These are phyloP conservation scores for Hura crepitans DNA, from an alignment of 441 rosid genomes.

Conservation along the genomic window DNA sequence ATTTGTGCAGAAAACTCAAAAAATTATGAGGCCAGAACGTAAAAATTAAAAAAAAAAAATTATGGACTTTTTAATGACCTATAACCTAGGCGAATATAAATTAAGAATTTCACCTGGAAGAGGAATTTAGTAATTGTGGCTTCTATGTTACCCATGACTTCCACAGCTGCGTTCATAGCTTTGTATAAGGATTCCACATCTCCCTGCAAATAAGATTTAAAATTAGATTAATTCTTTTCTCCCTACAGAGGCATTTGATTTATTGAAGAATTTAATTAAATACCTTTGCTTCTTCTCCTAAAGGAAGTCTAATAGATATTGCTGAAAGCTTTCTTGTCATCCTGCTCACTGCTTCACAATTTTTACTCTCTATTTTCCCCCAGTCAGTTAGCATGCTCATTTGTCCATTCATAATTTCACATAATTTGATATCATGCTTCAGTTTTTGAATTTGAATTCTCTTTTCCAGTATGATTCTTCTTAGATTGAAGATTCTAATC, in stretches of 20 bases:
- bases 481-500: constrained; percentile 41
- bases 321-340: constrained; percentile 58
- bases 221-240: too few species aligned
- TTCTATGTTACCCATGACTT: constrained; percentile 46
- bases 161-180: constrained; percentile 46
- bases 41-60: too few species aligned
- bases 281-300: constrained; percentile 50
- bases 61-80: too few species aligned
- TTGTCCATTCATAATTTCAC: constrained; percentile 40
- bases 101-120: constrained; percentile 35
- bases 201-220: constrained; percentile 23
- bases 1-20: too few species aligned
- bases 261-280: too few species aligned
- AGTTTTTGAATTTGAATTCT: constrained; percentile 36
- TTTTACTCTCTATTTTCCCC: constrained; percentile 45
- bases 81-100: too few species aligned
- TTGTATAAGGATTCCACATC: constrained; percentile 42
- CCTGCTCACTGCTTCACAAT: constrained; percentile 52
- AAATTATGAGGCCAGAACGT: too few species aligned
- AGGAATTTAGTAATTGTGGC: constrained; percentile 28
- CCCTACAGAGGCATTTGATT: too few species aligned
- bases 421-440: constrained; percentile 43
- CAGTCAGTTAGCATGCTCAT: constrained; percentile 48
- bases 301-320: constrained; percentile 40
- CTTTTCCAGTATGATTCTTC: constrained; percentile 39